Percentiles rank a stretch among this genome's conserved stretches.
Conservation (phyloP, 805 yeast species). For the Wickerhamiella cacticola region DNA sequence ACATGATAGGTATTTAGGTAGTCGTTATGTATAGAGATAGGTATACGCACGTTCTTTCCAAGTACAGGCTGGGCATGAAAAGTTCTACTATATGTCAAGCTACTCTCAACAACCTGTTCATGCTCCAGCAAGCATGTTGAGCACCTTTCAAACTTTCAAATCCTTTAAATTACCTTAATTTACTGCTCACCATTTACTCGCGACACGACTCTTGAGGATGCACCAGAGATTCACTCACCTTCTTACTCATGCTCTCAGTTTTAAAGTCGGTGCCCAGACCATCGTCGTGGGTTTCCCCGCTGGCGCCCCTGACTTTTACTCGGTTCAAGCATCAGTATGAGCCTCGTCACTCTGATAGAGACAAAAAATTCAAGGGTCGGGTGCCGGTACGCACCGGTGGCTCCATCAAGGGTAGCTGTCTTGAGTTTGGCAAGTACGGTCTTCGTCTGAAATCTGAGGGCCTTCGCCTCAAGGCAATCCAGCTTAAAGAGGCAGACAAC, state of each 20-base stretch:
- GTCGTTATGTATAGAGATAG: too few species aligned
- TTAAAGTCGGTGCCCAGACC: conserved; percentile 5
- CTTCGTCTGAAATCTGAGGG: conserved; percentile 85
- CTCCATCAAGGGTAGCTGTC: conserved; percentile 72
- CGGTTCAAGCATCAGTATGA: conserved; percentile 25
- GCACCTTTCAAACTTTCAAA: too few species aligned
- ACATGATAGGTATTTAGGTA: too few species aligned
- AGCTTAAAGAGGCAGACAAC: conserved; percentile 80
- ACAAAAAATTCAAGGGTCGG: conserved; percentile 85
- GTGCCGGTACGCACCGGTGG: conserved; percentile 94
- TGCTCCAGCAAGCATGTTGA: too few species aligned
- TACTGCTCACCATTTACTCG: neutral
- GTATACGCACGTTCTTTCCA: too few species aligned
- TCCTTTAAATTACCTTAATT: too few species aligned
- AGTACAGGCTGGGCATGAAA: too few species aligned
- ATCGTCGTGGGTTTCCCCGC: conserved; percentile 1
- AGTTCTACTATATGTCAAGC: too few species aligned
- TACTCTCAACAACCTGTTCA: too few species aligned
- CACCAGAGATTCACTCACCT: neutral
- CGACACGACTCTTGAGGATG: neutral
- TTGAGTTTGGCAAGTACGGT: conserved; percentile 75
- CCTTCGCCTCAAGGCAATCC: conserved; percentile 70
- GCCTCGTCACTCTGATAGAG: conserved; percentile 56
- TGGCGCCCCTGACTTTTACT: conserved; percentile 3
- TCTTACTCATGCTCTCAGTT: conserved; percentile 11